Conservation (phyloP, 768 basidiomycete genomes). For the Macrolepiota fuliginosa region DNA sequence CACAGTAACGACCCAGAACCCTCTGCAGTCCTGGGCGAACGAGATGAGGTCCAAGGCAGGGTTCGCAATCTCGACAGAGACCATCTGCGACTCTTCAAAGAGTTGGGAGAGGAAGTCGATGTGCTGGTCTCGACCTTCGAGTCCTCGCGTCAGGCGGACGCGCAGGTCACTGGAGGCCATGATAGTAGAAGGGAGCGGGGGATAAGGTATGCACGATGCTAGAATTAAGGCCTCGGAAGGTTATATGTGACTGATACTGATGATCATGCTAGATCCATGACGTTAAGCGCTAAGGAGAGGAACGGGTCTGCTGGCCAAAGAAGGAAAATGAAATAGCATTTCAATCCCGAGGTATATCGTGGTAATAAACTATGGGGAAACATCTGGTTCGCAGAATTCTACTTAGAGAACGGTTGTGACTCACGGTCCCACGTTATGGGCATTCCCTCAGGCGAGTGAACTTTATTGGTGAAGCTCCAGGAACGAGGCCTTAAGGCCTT, state of each 20-base stretch:
- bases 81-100: constrained; percentile 40
- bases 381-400: background rate
- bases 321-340: constrained; percentile 8
- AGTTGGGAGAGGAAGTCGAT: constrained; percentile 31
- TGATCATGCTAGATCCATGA: background rate
- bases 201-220: background rate
- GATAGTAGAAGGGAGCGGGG: background rate
- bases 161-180: background rate
- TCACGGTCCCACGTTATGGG: background rate
- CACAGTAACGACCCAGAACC: constrained; percentile 41
- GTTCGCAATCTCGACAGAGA: constrained; percentile 37
- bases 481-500: background rate
- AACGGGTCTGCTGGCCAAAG: background rate
- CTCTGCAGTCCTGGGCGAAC: constrained; percentile 32
- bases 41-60: constrained; percentile 37
- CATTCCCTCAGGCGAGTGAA: background rate
- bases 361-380: background rate
- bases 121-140: constrained; percentile 36
- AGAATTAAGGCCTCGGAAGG: background rate
- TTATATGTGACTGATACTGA: constrained; percentile 2
- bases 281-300: background rate
- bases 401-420: background rate
- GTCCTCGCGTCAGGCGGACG: constrained; percentile 26
- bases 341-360: background rate
- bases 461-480: background rate